Percentiles rank a stretch among this genome's conserved stretches.
Conservation (phyloP, 495 filamentous ascomycete species). For the Daldinia vernicosa region DNA sequence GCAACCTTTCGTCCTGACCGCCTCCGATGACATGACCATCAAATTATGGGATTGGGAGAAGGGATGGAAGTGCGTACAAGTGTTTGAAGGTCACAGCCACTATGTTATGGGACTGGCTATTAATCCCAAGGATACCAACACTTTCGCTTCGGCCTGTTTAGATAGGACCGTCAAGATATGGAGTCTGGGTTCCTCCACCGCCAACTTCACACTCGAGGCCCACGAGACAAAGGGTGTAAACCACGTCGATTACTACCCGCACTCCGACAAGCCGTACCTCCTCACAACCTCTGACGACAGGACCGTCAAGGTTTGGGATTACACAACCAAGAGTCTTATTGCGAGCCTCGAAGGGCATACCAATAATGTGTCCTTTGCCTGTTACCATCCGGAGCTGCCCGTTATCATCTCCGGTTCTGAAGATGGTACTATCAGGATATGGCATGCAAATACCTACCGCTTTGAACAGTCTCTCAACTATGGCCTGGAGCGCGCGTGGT, state of each 20-base stretch:
- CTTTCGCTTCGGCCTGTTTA: constrained; percentile 95
- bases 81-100: constrained; percentile 98
- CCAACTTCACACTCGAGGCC: constrained; percentile 95
- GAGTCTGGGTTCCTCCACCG: constrained; percentile 87
- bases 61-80: constrained; percentile 96
- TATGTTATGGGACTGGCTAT: constrained; percentile 99
- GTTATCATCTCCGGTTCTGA: constrained; percentile 99
- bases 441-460: constrained; percentile 89
- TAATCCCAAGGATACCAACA: constrained; percentile 98
- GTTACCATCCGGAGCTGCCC: constrained; percentile 96
- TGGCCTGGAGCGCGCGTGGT: constrained; percentile 95
- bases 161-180: constrained; percentile 99
- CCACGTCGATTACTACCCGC: constrained; percentile 96
- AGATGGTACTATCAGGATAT: constrained; percentile 95
- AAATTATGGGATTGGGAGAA: constrained; percentile 99
- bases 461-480: constrained; percentile 96
- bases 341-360: constrained; percentile 97
- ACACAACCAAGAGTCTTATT: constrained; percentile 96
- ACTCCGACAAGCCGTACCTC: constrained; percentile 95
- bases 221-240: constrained; percentile 99
- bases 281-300: constrained; percentile 96
- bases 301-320: constrained; percentile 97
- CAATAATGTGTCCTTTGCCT: constrained; percentile 98
- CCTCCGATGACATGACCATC: constrained; percentile 99
- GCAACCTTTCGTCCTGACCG: constrained; percentile 94